Conservation (phyloP, 2,329 filamentous ascomycete species). For the Aspergillus japonicus region DNA sequence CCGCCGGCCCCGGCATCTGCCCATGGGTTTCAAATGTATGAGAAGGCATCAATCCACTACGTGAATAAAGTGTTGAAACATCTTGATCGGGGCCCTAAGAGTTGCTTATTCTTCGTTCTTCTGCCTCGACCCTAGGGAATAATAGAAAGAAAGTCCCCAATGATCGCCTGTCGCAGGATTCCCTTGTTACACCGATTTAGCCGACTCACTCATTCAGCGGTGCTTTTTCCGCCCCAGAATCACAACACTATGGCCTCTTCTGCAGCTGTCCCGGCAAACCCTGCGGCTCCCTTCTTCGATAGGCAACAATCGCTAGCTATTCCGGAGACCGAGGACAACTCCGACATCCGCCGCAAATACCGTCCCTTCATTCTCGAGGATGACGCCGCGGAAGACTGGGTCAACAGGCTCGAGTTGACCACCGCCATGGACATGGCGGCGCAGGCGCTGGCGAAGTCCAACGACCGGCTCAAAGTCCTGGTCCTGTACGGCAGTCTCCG, state of each 20-base stretch:
- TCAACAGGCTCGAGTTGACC: constrained; percentile 55
- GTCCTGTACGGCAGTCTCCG: constrained; percentile 63
- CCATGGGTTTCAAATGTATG: not conserved
- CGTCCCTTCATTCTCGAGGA: constrained; percentile 55
- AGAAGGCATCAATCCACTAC: not conserved
- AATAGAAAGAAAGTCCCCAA: not conserved
- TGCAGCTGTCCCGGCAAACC: not conserved
- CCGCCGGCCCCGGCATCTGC: too few relatives aligned
- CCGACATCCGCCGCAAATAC: constrained; percentile 49
- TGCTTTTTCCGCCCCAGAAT: not conserved
- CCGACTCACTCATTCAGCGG: not conserved
- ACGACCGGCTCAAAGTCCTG: constrained; percentile 54
- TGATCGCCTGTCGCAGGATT: not conserved
- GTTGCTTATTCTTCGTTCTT: too few relatives aligned
- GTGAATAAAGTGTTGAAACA: too few relatives aligned
- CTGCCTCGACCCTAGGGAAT: too few relatives aligned
- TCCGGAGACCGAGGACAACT: constrained; percentile 48
- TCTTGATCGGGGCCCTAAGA: too few relatives aligned
- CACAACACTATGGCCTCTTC: not conserved
- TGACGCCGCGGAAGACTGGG: constrained; percentile 52
- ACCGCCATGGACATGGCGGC: constrained; percentile 54
- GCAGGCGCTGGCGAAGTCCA: constrained; percentile 42
- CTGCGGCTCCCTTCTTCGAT: not conserved
- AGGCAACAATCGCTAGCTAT: not conserved
- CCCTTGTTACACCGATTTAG: not conserved